Conservation (phyloP, 1,139 yeast genomes). For the Trichomonascaceae sp. region DNA sequence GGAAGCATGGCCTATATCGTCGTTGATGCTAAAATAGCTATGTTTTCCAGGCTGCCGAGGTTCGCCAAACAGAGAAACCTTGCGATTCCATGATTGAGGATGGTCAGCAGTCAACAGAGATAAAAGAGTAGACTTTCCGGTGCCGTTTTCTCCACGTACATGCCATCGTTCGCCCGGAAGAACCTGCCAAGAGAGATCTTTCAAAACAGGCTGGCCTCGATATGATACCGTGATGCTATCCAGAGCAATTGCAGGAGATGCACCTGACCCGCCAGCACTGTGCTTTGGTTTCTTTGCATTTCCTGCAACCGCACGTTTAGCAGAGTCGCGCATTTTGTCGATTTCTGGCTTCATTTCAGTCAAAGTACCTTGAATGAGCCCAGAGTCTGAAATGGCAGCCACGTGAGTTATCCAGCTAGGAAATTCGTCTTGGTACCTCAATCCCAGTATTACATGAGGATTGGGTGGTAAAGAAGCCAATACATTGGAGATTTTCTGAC, state of each 20-base stretch:
- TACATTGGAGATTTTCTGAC: constrained; percentile 51
- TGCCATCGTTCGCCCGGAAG: constrained; percentile 79
- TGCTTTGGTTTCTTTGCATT: background rate
- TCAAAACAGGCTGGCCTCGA: constrained; percentile 53
- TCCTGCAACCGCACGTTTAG: background rate
- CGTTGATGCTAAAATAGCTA: constrained; percentile 72
- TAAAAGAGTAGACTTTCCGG: constrained; percentile 85
- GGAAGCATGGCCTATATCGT: constrained; percentile 75
- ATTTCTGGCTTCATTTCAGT: constrained; percentile 32
- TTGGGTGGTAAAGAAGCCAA: constrained; percentile 36
- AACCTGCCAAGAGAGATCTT: constrained; percentile 60
- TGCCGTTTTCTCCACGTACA: constrained; percentile 80
- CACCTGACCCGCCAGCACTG: constrained; percentile 11
- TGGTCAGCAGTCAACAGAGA: constrained; percentile 89
- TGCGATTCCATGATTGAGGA: constrained; percentile 89
- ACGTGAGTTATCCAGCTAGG: constrained; percentile 78
- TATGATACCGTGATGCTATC: constrained; percentile 61
- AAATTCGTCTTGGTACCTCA: constrained; percentile 64
- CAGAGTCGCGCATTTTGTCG: constrained; percentile 24
- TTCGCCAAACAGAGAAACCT: constrained; percentile 56
- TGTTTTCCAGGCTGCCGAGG: constrained; percentile 72
- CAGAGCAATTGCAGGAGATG: constrained; percentile 49
- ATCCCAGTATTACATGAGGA: constrained; percentile 58
- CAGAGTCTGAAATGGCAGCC: constrained; percentile 52
- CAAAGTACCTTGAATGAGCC: constrained; percentile 48